phyloP scores from a whole-genome alignment of 2,329 filamentous ascomycete species.

The Lecanosticta acicola region DNA sequence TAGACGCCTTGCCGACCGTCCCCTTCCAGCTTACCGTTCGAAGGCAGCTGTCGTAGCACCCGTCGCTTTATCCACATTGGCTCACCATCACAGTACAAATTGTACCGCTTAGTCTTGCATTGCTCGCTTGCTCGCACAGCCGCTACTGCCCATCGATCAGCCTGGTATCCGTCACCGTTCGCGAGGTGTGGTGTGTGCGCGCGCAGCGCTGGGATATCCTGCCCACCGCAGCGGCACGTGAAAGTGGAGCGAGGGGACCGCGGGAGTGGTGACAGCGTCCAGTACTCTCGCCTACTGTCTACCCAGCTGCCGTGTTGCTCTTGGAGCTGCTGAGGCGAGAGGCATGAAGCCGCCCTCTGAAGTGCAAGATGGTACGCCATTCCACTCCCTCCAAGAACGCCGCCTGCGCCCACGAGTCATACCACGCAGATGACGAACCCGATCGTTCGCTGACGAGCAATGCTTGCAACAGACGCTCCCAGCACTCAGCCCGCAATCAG shows the following conservation, averaged over 20 bases:
- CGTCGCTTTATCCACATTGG: background rate
- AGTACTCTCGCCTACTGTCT: background rate
- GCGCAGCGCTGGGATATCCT: background rate
- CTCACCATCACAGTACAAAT: too few relatives aligned
- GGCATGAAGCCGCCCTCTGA: conserved; percentile 12
- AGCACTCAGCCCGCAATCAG: conserved; percentile 1
- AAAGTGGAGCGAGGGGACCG: background rate
- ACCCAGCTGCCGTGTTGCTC: too few relatives aligned
- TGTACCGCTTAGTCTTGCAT: too few relatives aligned
- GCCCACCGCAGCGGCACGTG: background rate
- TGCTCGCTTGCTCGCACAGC: background rate
- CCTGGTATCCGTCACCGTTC: too few relatives aligned
- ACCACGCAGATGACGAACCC: background rate
- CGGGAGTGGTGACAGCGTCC: background rate
- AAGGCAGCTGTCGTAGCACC: too few relatives aligned
- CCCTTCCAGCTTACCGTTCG: too few relatives aligned
- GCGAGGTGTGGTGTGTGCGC: background rate
- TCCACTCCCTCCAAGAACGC: conserved; percentile 1
- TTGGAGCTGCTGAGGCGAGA: conserved; percentile 2
- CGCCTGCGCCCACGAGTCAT: conserved; percentile 60
- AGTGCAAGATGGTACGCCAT: conserved; percentile 10
- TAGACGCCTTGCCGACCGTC: too few relatives aligned
- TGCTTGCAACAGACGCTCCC: conserved; percentile 9
- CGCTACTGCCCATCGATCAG: too few relatives aligned
- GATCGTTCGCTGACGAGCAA: conserved; percentile 8